Evolutionary conservation across 805 yeast genomes (phyloP).

Genomic region (Wickerhamomyces pijperi): DNA sequence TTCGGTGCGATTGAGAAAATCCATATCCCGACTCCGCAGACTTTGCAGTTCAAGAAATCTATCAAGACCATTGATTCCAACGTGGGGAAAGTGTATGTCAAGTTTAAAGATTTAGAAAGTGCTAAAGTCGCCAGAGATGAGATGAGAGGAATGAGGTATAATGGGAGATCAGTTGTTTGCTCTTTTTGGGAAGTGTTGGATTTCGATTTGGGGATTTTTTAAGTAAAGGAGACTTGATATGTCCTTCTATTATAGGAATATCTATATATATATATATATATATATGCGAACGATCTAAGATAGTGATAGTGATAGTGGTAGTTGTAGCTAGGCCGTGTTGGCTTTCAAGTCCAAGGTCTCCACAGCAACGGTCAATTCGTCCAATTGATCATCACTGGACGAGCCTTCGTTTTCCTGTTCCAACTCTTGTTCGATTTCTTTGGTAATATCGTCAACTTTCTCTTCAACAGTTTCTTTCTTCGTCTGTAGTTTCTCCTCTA

Average conservation of each 20-base stretch:
- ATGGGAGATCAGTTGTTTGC: conserved; percentile 59
- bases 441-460: neutral
- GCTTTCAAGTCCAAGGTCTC: neutral
- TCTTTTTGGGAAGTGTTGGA: conserved; percentile 51
- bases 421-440: neutral
- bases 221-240: neutral
- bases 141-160: conserved; percentile 55
- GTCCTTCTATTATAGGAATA: too few species aligned
- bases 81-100: conserved; percentile 62
- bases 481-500: neutral
- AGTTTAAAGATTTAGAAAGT: conserved; percentile 39
- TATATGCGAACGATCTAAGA: too few species aligned
- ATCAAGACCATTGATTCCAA: conserved; percentile 38
- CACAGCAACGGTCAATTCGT: neutral
- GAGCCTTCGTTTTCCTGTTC: neutral
- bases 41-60: conserved; percentile 29
- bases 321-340: neutral
- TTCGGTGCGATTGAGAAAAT: conserved; percentile 43
- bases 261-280: neutral
- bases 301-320: too few species aligned
- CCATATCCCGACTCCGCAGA: conserved; percentile 47
- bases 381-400: neutral
- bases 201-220: conserved; percentile 28
- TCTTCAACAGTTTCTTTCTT: neutral
- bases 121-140: conserved; percentile 46